Conservation (phyloP, 1,139 yeast genomes). For the Geotrichum candidum region DNA sequence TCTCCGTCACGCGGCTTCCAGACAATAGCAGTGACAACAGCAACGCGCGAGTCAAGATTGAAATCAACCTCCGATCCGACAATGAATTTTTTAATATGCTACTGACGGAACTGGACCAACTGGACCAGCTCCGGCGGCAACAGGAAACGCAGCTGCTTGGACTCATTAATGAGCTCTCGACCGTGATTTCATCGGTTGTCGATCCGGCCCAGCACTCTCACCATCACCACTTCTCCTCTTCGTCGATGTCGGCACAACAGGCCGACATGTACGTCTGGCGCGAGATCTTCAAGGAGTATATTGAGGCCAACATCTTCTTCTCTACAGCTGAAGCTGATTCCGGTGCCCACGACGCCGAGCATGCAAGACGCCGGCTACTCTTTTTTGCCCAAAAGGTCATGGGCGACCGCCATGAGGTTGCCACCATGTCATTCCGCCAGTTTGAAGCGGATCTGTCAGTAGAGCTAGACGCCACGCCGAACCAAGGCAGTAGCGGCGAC, state of each 20-base stretch:
- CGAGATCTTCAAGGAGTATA: slow-evolving; percentile 55
- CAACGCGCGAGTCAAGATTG: slow-evolving; percentile 24
- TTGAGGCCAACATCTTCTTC: slow-evolving; percentile 63
- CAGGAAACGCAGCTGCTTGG: slow-evolving; percentile 44
- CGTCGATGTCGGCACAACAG: slow-evolving; percentile 32
- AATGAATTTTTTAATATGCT: slow-evolving; percentile 53
- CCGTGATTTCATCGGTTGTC: slow-evolving; percentile 38
- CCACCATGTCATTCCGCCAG: slow-evolving; percentile 7
- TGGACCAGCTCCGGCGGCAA: slow-evolving; percentile 42
- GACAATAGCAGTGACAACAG: neutral
- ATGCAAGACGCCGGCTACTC: slow-evolving; percentile 36
- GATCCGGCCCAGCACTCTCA: slow-evolving; percentile 34
- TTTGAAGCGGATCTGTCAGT: slow-evolving; percentile 5
- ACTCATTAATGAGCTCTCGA: slow-evolving; percentile 44
- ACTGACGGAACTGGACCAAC: slow-evolving; percentile 48
- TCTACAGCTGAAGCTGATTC: slow-evolving; percentile 47
- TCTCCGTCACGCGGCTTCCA: neutral
- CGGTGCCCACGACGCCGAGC: slow-evolving; percentile 40
- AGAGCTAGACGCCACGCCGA: neutral
- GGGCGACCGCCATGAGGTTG: slow-evolving; percentile 14
- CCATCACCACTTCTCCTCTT: neutral
- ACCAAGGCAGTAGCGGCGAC: neutral
- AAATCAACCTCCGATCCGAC: slow-evolving; percentile 37
- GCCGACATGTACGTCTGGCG: slow-evolving; percentile 68
- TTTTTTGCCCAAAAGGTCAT: slow-evolving; percentile 39